phyloP scores from a whole-genome alignment of 352 stramenopile genomes.

The Elongisporangium prolatum region DNA sequence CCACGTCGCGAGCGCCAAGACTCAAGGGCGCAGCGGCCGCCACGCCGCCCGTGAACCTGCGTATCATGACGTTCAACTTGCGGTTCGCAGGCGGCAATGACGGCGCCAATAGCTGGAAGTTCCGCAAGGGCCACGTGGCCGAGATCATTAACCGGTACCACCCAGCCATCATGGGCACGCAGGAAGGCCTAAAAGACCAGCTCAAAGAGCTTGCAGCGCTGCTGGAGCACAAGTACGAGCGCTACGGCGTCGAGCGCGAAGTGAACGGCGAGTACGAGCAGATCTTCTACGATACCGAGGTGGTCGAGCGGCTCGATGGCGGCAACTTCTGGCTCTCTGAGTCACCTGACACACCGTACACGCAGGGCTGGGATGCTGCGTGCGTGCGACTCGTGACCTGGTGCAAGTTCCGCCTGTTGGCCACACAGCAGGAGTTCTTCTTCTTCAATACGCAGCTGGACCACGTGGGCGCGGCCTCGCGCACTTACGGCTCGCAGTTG shows the following conservation, averaged over 20 bases:
- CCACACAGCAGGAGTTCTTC: constrained; percentile 62
- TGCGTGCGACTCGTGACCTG: constrained; percentile 72
- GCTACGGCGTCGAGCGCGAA: constrained; percentile 67
- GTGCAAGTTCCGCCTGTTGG: constrained; percentile 58
- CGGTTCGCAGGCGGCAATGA: constrained; percentile 62
- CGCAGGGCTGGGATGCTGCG: constrained; percentile 56
- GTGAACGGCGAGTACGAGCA: constrained; percentile 75
- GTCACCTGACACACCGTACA: constrained; percentile 44
- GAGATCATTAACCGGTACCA: constrained; percentile 77
- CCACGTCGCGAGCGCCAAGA: constrained; percentile 12
- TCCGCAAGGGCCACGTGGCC: constrained; percentile 66
- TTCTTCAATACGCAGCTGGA: constrained; percentile 81
- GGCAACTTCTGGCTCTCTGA: constrained; percentile 82
- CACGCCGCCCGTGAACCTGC: constrained; percentile 46
- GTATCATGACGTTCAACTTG: constrained; percentile 85
- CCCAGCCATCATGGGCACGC: constrained; percentile 63
- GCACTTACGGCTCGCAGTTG: constrained; percentile 45
- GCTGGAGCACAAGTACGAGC: constrained; percentile 59
- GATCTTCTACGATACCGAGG: constrained; percentile 68
- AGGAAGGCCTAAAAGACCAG: constrained; percentile 69
- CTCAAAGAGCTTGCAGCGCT: constrained; percentile 53
- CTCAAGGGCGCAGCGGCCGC: constrained; percentile 30
- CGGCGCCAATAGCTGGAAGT: constrained; percentile 60
- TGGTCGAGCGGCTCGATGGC: constrained; percentile 48
- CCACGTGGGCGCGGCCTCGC: constrained; percentile 50